phyloP scores from a whole-genome alignment of 306 rosid species.

The Crotalaria pallida region DNA sequence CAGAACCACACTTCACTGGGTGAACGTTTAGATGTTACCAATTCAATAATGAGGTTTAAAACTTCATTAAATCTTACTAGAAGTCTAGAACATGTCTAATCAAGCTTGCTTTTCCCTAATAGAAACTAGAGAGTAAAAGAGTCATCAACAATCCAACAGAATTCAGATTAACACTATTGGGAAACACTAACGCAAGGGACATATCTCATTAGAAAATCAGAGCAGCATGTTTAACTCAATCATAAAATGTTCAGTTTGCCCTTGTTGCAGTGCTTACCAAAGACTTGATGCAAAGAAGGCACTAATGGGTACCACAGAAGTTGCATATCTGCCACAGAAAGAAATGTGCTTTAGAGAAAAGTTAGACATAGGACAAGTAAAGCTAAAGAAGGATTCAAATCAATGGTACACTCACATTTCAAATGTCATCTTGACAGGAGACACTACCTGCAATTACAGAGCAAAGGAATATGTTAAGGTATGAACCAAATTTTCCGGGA shows the following conservation, averaged over 20 bases:
- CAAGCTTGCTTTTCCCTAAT: background rate
- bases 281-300: slow-evolving; percentile 92
- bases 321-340: slow-evolving; percentile 55
- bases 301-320: slow-evolving; percentile 78
- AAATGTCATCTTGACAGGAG: slow-evolving; percentile 87
- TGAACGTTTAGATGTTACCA: background rate
- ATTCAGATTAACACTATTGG: background rate
- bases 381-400: background rate
- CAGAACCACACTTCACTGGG: background rate
- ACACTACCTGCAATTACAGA: slow-evolving; percentile 59
- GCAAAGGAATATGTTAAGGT: background rate
- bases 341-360: background rate
- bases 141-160: background rate
- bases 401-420: slow-evolving; percentile 57
- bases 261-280: slow-evolving; percentile 28
- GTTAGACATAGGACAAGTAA: background rate
- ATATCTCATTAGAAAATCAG: slow-evolving; percentile 1
- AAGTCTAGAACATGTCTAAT: background rate
- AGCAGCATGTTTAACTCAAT: background rate
- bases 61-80: background rate
- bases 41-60: background rate
- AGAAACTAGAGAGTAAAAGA: background rate
- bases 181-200: background rate
- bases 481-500: background rate
- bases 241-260: background rate